phyloP scores from a whole-genome alignment of 148 eudicot genomes.

The Tetragonia tetragonoides region DNA sequence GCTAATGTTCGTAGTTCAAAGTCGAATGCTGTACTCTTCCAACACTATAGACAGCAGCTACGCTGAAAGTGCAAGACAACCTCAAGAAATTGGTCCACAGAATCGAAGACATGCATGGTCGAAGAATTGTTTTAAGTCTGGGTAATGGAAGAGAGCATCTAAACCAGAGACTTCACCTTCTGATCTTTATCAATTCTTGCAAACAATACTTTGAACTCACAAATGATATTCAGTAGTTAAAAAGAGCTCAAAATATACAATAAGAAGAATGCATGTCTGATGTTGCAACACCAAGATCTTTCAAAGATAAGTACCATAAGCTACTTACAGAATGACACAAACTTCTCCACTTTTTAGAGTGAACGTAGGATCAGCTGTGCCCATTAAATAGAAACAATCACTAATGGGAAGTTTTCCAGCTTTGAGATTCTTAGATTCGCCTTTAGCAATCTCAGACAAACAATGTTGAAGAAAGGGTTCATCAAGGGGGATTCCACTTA shows the following conservation, averaged over 20 bases:
- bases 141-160: background rate
- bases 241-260: background rate
- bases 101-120: background rate
- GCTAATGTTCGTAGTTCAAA: background rate
- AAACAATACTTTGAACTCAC: background rate
- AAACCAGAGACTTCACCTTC: background rate
- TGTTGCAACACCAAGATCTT: background rate
- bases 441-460: constrained; percentile 36
- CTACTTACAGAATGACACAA: constrained; percentile 70
- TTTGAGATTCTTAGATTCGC: constrained; percentile 52
- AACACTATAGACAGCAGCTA: background rate
- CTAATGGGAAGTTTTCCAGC: constrained; percentile 58
- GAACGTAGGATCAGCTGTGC: constrained; percentile 83
- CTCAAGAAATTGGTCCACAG: background rate
- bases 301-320: background rate
- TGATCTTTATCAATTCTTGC: background rate
- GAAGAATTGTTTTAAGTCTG: background rate
- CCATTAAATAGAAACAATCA: constrained; percentile 79
- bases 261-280: background rate
- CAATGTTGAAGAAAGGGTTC: constrained; percentile 64
- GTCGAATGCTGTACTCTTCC: background rate
- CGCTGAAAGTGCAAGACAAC: background rate
- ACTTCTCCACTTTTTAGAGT: constrained; percentile 60
- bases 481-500: constrained; percentile 68
- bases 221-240: background rate